A percentile compares a stretch with the other conserved stretches of the same genome.
Conservation (phyloP, 352 stramenopile genomes). For the Aphanomyces astaci region DNA sequence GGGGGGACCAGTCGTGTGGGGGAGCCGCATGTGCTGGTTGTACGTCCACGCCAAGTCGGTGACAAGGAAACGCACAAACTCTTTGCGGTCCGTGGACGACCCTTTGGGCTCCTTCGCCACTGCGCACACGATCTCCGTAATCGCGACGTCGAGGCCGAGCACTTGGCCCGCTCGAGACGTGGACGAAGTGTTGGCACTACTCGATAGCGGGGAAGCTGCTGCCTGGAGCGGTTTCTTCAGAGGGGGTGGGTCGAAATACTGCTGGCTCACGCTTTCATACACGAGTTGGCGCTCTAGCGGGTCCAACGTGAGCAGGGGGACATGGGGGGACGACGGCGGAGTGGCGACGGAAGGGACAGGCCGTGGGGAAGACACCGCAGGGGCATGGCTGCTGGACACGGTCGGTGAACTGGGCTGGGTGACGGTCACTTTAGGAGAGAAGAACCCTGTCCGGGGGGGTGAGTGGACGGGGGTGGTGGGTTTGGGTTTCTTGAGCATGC, state of each 20-base stretch:
- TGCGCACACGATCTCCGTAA: not conserved
- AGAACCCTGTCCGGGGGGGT: not conserved
- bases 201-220: not conserved
- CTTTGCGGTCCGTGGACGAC: slow-evolving; percentile 20
- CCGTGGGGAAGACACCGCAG: too few species aligned
- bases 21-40: slow-evolving; percentile 36
- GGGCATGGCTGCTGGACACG: not conserved
- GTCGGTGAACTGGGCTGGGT: slow-evolving; percentile 1
- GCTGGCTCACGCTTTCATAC: slow-evolving; percentile 10
- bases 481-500: slow-evolving; percentile 9
- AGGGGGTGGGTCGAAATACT: not conserved
- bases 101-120: slow-evolving; percentile 8
- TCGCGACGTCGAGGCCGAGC: not conserved
- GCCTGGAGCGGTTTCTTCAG: not conserved
- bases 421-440: slow-evolving; percentile 4
- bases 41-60: slow-evolving; percentile 55
- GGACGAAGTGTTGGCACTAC: too few species aligned
- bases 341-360: too few species aligned
- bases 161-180: not conserved
- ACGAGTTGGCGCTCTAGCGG: slow-evolving; percentile 14
- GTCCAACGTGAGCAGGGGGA: not conserved
- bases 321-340: too few species aligned
- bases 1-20: too few species aligned
- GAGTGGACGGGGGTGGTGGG: slow-evolving; percentile 3
- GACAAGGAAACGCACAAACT: slow-evolving; percentile 66